Conservation (phyloP, 1,284 basidiomycete genomes). For the Entoloma clypeatum region DNA sequence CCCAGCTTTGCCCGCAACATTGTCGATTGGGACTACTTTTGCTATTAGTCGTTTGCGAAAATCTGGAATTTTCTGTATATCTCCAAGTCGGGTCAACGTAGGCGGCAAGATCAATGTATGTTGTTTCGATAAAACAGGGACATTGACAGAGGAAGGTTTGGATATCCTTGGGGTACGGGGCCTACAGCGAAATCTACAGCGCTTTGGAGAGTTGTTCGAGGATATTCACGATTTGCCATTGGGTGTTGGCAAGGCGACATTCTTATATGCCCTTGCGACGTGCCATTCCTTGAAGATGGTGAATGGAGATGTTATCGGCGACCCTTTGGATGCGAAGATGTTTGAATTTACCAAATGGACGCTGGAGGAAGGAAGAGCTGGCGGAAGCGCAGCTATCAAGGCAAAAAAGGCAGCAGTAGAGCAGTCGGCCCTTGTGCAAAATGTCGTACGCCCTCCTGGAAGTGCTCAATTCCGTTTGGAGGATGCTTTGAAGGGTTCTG, state of each 20-base stretch:
- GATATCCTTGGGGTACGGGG: constrained; percentile 93
- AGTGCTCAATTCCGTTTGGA: constrained; percentile 86
- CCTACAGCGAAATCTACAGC: constrained; percentile 67
- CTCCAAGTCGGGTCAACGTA: constrained; percentile 94
- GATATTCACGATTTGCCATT: constrained; percentile 85
- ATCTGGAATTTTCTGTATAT: constrained; percentile 93
- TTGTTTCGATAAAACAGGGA: constrained; percentile 99
- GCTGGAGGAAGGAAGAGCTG: constrained; percentile 84
- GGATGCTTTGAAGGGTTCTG: constrained; percentile 82
- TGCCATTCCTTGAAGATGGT: constrained; percentile 96
- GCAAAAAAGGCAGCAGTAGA: constrained; percentile 64
- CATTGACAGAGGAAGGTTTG: constrained; percentile 95
- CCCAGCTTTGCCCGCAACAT: constrained; percentile 93
- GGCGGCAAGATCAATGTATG: constrained; percentile 97
- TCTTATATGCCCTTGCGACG: constrained; percentile 91
- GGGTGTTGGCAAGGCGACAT: constrained; percentile 76
- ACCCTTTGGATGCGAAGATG: constrained; percentile 97
- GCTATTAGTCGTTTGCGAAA: constrained; percentile 89
- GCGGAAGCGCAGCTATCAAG: constrained; percentile 68
- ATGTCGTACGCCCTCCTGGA: constrained; percentile 93
- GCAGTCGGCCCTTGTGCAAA: constrained; percentile 92
- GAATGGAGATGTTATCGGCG: constrained; percentile 86
- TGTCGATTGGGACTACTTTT: constrained; percentile 97
- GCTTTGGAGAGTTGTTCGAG: constrained; percentile 90
- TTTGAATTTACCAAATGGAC: constrained; percentile 97